Conservation (phyloP, 202 grass and related monocot genomes). For the Elaeis oleifera region DNA sequence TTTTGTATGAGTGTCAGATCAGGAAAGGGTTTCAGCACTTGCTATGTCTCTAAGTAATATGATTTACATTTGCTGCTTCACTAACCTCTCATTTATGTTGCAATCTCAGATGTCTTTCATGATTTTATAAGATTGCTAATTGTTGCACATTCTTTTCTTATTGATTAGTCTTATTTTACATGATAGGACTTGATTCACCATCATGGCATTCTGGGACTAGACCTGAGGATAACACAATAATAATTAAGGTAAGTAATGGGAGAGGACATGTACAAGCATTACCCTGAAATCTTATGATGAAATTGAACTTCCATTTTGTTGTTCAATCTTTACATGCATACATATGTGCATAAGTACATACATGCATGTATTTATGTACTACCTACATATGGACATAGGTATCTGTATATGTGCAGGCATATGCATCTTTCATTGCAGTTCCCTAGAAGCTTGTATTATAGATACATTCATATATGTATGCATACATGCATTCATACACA, state of each 20-base stretch:
- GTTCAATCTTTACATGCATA: neutral
- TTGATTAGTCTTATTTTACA: slow-evolving; percentile 21
- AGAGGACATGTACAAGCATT: slow-evolving; percentile 1
- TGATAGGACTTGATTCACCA: slow-evolving; percentile 87
- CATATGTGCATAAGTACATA: neutral
- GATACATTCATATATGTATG: too few relatives aligned
- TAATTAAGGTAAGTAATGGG: slow-evolving; percentile 73
- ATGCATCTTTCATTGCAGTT: too few relatives aligned
- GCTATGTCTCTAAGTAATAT: too few relatives aligned
- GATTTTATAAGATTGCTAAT: neutral
- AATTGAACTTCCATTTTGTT: neutral
- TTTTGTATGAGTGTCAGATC: too few relatives aligned
- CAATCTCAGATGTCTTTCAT: neutral
- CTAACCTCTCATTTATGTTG: too few relatives aligned
- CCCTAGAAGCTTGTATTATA: too few relatives aligned
- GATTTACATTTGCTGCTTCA: too few relatives aligned
- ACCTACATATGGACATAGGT: too few relatives aligned
- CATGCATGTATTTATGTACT: neutral
- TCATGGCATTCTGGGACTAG: slow-evolving; percentile 60
- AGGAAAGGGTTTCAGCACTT: too few relatives aligned
- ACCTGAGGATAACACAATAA: slow-evolving; percentile 41
- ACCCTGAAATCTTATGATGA: too few relatives aligned
- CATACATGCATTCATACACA: too few relatives aligned
- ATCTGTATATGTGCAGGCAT: too few relatives aligned
- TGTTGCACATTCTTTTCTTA: neutral